Evolutionary conservation across 2,329 filamentous ascomycete species (phyloP).

Genomic region (Aplosporella prunicola): DNA sequence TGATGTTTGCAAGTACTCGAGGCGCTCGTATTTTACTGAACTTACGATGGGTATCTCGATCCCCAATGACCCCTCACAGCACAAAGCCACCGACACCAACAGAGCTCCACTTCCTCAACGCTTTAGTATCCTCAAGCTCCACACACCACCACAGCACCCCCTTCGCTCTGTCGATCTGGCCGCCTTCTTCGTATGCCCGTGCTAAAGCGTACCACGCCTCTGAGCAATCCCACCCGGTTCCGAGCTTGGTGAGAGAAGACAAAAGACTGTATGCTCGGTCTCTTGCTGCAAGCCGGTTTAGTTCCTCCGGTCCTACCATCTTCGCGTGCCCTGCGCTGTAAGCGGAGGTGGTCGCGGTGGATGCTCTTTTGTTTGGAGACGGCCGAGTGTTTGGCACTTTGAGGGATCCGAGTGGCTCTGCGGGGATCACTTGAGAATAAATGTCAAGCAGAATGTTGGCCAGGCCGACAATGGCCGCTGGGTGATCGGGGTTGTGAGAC

Average conservation of each 20-base stretch:
- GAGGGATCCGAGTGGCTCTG: conserved; percentile 54
- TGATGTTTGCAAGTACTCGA: too few relatives aligned
- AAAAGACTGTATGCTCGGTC: conserved; percentile 82
- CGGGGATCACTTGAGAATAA: conserved; percentile 54
- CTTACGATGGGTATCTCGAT: conserved; percentile 11
- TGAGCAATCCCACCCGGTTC: conserved; percentile 78
- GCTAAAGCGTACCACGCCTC: conserved; percentile 91
- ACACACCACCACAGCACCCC: conserved; percentile 97
- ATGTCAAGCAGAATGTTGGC: conserved; percentile 81
- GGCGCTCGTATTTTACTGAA: conserved; percentile 1
- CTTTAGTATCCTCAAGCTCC: conserved; percentile 78
- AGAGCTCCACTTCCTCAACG: conserved; percentile 68
- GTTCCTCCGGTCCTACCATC: conserved; percentile 51
- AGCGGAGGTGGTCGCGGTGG: not conserved
- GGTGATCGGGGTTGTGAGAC: conserved; percentile 69
- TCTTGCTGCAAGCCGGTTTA: conserved; percentile 78
- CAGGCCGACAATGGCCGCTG: conserved; percentile 68
- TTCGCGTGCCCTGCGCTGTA: conserved; percentile 10
- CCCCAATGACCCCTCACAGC: conserved; percentile 3
- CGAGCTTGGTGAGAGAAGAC: conserved; percentile 73
- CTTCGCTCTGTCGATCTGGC: conserved; percentile 78
- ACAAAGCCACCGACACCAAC: conserved; percentile 33
- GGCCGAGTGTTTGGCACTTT: too few relatives aligned
- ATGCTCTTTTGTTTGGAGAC: not conserved
- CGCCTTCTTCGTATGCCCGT: conserved; percentile 77